Evolutionary conservation across 2,329 filamentous ascomycete species (phyloP), one percentile per base, ranked within the genome.

Genomic region (Aspergillus persii): DNA sequence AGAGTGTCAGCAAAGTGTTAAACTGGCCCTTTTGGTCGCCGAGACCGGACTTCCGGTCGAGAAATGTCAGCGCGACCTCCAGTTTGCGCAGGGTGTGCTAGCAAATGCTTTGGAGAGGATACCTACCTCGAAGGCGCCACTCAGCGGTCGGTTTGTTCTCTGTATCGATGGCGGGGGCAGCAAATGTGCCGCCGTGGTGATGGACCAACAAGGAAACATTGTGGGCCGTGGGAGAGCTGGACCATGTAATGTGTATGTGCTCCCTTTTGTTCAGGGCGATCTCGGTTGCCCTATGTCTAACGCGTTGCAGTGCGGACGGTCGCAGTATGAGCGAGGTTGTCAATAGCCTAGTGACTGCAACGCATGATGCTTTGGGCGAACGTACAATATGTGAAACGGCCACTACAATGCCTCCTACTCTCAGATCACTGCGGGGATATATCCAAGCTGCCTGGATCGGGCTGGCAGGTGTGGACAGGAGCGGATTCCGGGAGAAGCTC

Each of bases 91-190:
- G 1, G 72, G 68, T 4, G 63, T 71, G 1, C 63, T 74, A 15
- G 61, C 65, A 0, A 61, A 61, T 8, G 68, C 66, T 26, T 61
- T 65, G 48, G 63, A 64, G 58, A 50, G 9, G 47, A 6, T 1
- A 56, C 68, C 53, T 3, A 33, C 23, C 23, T 6, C 9, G 7
- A 3, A 30, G 36, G 29, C 8, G 1, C 18, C 23, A 8, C 6
- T 3, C 5, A 51, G 27, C 23, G 47, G 5, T 6, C 36, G 27
- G 2, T 63, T 66, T 31, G 68, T 74, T 3, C 65, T 80, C 2
- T 79, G 77, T 41, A 69, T 80, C 18, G 77, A 80, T 64, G 77
- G 76, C 0, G 78, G 78, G 15, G 77, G 77, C 0, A 77, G 70
- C 3, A 79, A 78, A 60, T 79, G 77, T 59, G 76, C 74, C 23